Percentiles rank a stretch among this genome's conserved stretches.
Evolutionary conservation across 805 yeast genomes (phyloP).

Genomic region (Kregervanrija delftensis): DNA sequence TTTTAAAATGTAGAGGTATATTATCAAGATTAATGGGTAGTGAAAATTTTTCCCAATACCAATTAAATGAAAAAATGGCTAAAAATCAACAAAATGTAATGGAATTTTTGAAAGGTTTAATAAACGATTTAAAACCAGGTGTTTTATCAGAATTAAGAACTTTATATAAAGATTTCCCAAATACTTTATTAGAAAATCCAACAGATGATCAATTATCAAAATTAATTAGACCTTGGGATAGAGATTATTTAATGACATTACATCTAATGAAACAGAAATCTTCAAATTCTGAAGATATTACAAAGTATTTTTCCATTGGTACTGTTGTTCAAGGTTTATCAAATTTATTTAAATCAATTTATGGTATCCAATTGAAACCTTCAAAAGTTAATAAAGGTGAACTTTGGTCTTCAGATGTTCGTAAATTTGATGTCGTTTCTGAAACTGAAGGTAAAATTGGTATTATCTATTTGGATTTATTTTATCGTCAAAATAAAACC

Average conservation of each 20-base stretch:
- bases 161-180: conserved; percentile 29
- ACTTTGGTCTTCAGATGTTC: conserved; percentile 82
- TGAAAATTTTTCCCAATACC: conserved; percentile 68
- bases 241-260: conserved; percentile 49
- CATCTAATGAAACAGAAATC: conserved; percentile 29
- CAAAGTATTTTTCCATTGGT: conserved; percentile 75
- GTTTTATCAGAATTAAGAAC: conserved; percentile 53
- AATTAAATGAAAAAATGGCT: conserved; percentile 86
- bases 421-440: conserved; percentile 71
- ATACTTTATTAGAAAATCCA: conserved; percentile 15
- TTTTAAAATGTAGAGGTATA: conserved; percentile 60
- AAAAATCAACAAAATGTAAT: conserved; percentile 68
- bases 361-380: conserved; percentile 73
- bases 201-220: conserved; percentile 33
- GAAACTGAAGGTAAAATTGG: conserved; percentile 63
- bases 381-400: conserved; percentile 61
- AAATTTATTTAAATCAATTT: conserved; percentile 58
- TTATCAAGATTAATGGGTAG: conserved; percentile 71
- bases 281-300: conserved; percentile 40
- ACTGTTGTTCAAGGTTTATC: conserved; percentile 80
- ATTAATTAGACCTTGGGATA: conserved; percentile 81
- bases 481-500: conserved; percentile 68
- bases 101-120: conserved; percentile 57
- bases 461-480: conserved; percentile 79
- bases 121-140: conserved; percentile 41